Base-by-base conservation (phyloP, 306 rosid genomes). In the Castanea mollissima region DNA sequence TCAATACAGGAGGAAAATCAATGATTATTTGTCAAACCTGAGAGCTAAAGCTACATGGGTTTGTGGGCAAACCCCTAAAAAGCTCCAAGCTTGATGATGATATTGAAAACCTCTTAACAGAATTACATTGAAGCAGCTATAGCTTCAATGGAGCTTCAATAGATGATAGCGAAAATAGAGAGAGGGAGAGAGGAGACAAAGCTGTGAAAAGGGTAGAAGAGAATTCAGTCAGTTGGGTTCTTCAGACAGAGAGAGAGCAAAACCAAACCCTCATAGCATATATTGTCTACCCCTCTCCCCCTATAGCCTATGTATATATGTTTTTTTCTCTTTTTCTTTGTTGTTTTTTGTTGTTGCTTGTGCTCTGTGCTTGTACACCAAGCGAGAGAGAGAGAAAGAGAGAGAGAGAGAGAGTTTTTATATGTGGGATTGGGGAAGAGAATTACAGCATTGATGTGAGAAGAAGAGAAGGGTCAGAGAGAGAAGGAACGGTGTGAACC, bases 261-360 rank as follows among this genome's bases (percentile, higher is more conserved):
- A 89, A 82, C 87, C 84, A 88, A 84, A 87, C 88, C 91, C 93
- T 88, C 89, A 79, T 64, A 86, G 85, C 84, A 78, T 76, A 82
- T 41, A 8, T 41, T 87, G 87, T 82, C 79, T 81, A 44, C 81
- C 86, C 78, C 83, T 82, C 87, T 85, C 88, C 81, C 87, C 71
- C 46, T 41, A 41, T 7, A 41, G 46, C 46, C 46, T 41, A 41
- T 41, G 46, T 41, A 2, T 8, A 41, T 41, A 8, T 41, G 2
- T 41, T 7, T 41, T 7, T 64, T 75, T 71, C 71, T 55, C 72
- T 34, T 84, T 62, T 73, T 35, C 14, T 19, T 68, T 35, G 72
- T 68, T 68, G 72, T 35, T 41, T 41, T 41, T 41, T 2, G 51
- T 67, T 32, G 46, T 16, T 25, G 69, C 10, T 74, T 57, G 29